Percentiles rank a stretch among this genome's conserved stretches.
Evolutionary conservation across 345 rosid genomes (phyloP).

Genomic region (Kernera saxatilis): DNA sequence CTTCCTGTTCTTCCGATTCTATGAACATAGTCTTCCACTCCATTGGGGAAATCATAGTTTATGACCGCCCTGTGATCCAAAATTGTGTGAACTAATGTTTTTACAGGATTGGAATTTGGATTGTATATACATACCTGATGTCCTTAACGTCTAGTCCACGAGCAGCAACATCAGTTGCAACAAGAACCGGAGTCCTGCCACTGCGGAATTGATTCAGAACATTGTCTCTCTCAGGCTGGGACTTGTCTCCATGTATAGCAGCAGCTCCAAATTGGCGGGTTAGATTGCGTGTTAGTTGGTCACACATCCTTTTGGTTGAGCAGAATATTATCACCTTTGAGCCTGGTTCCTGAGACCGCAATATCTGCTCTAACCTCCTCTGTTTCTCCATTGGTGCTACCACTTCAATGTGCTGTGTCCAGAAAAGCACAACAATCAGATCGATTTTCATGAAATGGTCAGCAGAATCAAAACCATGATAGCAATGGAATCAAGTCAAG

Average conservation of each 20-base stretch:
- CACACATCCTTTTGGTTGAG: constrained; percentile 91
- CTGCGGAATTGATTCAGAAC: constrained; percentile 72
- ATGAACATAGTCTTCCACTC: constrained; percentile 97
- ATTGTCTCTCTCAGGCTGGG: constrained; percentile 77
- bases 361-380: constrained; percentile 82
- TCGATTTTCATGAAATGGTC: neutral
- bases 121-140: constrained; percentile 47
- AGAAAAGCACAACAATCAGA: neutral
- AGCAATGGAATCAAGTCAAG: neutral
- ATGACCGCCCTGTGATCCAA: constrained; percentile 67
- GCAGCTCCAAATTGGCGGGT: constrained; percentile 76
- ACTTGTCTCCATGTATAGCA: constrained; percentile 90
- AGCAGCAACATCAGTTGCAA: constrained; percentile 95
- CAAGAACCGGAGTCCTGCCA: constrained; percentile 79
- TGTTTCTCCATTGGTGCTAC: constrained; percentile 83
- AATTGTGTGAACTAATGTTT: neutral
- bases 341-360: constrained; percentile 83
- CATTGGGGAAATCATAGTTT: constrained; percentile 95
- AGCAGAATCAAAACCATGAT: neutral
- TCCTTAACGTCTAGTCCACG: constrained; percentile 89
- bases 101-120: neutral
- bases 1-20: constrained; percentile 98
- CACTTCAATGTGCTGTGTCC: constrained; percentile 64
- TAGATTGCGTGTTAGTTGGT: constrained; percentile 75
- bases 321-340: constrained; percentile 79